Base-by-base conservation (phyloP, 1,139 yeast genomes). In the Kodamaea sp. region DNA sequence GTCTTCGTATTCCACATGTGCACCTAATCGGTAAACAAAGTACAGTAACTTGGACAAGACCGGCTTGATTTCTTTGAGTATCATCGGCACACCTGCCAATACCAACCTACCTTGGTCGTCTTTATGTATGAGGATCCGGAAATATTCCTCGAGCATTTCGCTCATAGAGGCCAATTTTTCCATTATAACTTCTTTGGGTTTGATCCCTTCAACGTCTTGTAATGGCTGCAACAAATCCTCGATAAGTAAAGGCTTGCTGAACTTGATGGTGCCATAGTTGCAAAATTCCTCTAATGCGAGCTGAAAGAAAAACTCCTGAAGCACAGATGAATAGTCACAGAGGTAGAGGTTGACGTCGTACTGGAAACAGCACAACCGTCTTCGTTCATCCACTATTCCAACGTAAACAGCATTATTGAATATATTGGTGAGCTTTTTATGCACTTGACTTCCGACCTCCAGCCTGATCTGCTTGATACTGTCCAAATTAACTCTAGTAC, bases 91-190 rank as follows among this genome's bases (percentile, higher is more conserved):
- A 4, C 81, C 57, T 3, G 35, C 41, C 3, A 89, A 44, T 18
- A 46, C 50, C 0, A 69, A 66, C 4, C 58, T 59, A 0, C 50
- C 55, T 2, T 50, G 35, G 3, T 44, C 51, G n/a, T 55, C 49
- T 22, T 49, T 56, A 2, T 80, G 47, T 11, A 36, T 24, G 6
- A 53, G 61, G 4, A 90, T 67, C 10, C 73, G 69, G 53, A 89
- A 92, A 49, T 94, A 92, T 46, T 90, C 97, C 7, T 34, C 53
- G 34, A 85, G 68, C 98, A 94, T 92, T 10, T 81, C 89, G 24
- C 62, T 63, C 85, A 83, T 81, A 1, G 52, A 56, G 27, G 65
- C 49, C 2, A 83, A 46, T 0, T 39, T 44, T 1, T 38, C 47
- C 2, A 63, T 51, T 0, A 65, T 48, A 8, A 34, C 38, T 1